phyloP scores from a whole-genome alignment of 2,329 filamentous ascomycete genomes.

The Neofusicoccum sp. region DNA sequence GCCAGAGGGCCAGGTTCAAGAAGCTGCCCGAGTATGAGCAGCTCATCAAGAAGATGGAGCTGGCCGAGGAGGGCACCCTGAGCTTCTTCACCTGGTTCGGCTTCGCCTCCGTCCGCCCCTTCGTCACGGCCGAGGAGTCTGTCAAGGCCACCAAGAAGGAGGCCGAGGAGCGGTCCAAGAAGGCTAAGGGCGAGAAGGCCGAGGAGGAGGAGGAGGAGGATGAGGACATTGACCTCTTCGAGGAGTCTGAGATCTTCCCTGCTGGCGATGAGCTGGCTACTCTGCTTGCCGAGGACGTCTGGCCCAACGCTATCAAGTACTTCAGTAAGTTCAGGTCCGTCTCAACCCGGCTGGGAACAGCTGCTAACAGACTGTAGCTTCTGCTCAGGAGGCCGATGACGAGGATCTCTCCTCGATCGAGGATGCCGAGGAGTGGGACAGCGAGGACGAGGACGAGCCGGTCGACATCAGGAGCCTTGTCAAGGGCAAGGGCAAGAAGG shows the following conservation, averaged over 20 bases:
- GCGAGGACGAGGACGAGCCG: constrained; percentile 53
- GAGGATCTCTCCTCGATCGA: constrained; percentile 66
- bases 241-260: constrained; percentile 81
- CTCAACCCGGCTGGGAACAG: neutral
- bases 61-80: constrained; percentile 60
- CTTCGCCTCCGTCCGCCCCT: constrained; percentile 63
- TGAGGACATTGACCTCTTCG: constrained; percentile 61
- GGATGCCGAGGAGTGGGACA: constrained; percentile 58
- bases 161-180: constrained; percentile 54
- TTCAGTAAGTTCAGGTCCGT: constrained; percentile 65
- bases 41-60: constrained; percentile 54
- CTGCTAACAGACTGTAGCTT: constrained; percentile 20
- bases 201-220: constrained; percentile 52
- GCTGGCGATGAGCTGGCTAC: constrained; percentile 80
- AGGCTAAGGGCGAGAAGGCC: constrained; percentile 39
- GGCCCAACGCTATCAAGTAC: constrained; percentile 83
- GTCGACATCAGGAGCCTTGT: constrained; percentile 49
- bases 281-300: constrained; percentile 80
- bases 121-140: constrained; percentile 71
- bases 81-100: constrained; percentile 93
- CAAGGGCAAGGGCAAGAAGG: constrained; percentile 47
- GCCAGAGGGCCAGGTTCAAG: constrained; percentile 49
- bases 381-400: constrained; percentile 69
- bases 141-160: constrained; percentile 60
- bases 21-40: constrained; percentile 54